Evolutionary conservation across 2,329 filamentous ascomycete genomes (phyloP), one percentile per base, ranked within the genome.

Genomic region (Hypoxylon sp.): DNA sequence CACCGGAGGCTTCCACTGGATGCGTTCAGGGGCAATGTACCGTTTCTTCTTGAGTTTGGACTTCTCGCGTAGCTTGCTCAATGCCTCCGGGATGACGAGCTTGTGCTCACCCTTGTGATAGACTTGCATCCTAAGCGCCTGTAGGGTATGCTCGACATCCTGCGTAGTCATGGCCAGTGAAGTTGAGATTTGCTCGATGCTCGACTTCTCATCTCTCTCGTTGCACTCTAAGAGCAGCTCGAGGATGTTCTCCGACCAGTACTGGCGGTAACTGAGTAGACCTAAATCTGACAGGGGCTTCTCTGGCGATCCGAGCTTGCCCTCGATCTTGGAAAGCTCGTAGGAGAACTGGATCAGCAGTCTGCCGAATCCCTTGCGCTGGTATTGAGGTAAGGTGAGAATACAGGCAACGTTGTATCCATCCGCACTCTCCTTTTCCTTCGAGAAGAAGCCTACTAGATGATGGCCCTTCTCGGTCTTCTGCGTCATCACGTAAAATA

Each of bases 391-490:
- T 3, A 99, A 78, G 0, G 94, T 99, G 51, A 99, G 78, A 69
- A 99, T 99, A 81, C 95, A 99, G 3, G 94, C 95, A 21, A 99
- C 88, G 68, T 99, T 99, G 80, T 97, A 99, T 20, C 90, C 91
- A 65, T 99, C 95, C 0, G 91, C 91, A 27, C 89, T 93, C 72
- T 99, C 94, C 63, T 99, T 99, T 71, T 99, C 94, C 70, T 99
- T 99, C 47, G 90, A 96, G 72, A 99, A 99, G 69, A 97, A 99
- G n/a, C 94, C 94, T n/a, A 99, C 90, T 38, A 99, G 82, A 67
- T 97, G 94, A 65, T 89, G 94, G 9, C 94, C 94, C 63, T 91
- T 87, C 38, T 96, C 91, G 59, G 92, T 90, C 61, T 89, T 86
- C 29, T 87, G 88, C 17, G 90, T 90, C 93, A 99, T 97, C 71